These are phyloP conservation scores for Lolium multiflorum DNA, from an alignment of 176 grass and related monocot species.

Conservation along the genomic window DNA sequence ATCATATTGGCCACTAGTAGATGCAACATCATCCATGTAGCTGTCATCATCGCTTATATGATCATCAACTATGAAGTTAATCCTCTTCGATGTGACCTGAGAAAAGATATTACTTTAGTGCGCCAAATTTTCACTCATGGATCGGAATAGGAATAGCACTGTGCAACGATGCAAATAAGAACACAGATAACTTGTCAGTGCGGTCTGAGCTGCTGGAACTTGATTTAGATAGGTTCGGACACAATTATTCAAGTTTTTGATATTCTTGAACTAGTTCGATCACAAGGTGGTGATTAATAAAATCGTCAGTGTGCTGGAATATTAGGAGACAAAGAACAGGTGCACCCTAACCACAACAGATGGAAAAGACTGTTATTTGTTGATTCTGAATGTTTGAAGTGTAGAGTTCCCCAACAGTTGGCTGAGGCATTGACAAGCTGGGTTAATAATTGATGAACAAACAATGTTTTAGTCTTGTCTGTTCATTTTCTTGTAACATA, in stretches of 20 bases:
- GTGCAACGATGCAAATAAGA: slow-evolving; percentile 17
- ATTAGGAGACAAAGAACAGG: neutral
- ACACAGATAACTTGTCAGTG: slow-evolving; percentile 23
- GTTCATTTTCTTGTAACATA: neutral
- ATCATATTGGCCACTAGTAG: slow-evolving; percentile 66
- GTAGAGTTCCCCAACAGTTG: neutral
- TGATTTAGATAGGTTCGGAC: slow-evolving; percentile 1
- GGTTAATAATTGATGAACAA: neutral
- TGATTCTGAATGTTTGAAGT: neutral
- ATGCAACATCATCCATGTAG: slow-evolving; percentile 64
- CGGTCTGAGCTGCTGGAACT: neutral
- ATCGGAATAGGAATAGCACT: slow-evolving; percentile 10
- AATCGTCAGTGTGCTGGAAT: neutral
- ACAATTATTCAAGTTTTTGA: neutral
- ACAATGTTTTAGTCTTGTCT: neutral
- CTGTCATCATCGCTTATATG: slow-evolving; percentile 58
- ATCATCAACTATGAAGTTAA: slow-evolving; percentile 95
- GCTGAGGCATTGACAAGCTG: neutral
- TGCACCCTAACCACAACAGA: slow-evolving; percentile 14
- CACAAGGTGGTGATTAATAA: slow-evolving; percentile 5
- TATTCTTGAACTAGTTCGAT: slow-evolving; percentile 6
- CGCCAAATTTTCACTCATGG: slow-evolving; percentile 33
- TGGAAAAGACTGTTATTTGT: neutral
- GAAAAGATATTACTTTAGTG: slow-evolving; percentile 39
- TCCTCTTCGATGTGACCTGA: slow-evolving; percentile 95